Base-by-base conservation (phyloP, 1,284 basidiomycete genomes). In the Taiwanofungus camphoratus region DNA sequence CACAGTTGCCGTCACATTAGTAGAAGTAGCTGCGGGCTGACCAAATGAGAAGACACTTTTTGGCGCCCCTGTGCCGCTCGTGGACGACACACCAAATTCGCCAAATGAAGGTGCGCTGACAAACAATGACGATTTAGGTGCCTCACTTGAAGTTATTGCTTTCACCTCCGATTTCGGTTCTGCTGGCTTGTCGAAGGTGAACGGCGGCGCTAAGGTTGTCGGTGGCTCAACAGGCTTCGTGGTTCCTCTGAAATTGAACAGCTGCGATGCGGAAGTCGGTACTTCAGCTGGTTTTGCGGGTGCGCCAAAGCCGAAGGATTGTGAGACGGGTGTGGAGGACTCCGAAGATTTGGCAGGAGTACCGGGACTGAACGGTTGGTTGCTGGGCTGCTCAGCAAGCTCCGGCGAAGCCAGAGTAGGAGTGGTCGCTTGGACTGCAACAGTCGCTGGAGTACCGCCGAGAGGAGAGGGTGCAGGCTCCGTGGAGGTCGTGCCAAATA, bases 41-140 rank as follows among this genome's bases (percentile, higher is more conserved):
- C 53, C 56, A 21, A 60, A 60, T n/a, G 50, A 33, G 46, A 59
- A 59, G 4, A 48, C 38, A 13, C 49, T 45, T 39, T 59, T 61
- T 11, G 54, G 45, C 9, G 53, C 46, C 30, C 59, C 56, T 3
- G 48, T 42, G 15, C 50, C 50, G 8, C 37, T 43, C 13, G 53
- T 50, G 39, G 45, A 46, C 38, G 39, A 48, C 42, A 37, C 33
- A 15, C 46, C 48, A 37, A 49, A 47, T 34, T 16, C 31, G 5
- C 47, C 48, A 37, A 54, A 54, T 2, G 50, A 44, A n/a, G 45
- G 46, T 4, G 52, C 39, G 13, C 51, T 44, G 26, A 44, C 46
- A 31, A 52, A 46, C 15, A 52, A 39, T 27, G 44, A 42, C n/a
- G 42, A 36, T 30, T 51, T 50, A 15, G 40, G 29, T 5, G 49